Conservation (phyloP, 2,329 filamentous ascomycete genomes). For the Cadophora luteo-olivacea region DNA sequence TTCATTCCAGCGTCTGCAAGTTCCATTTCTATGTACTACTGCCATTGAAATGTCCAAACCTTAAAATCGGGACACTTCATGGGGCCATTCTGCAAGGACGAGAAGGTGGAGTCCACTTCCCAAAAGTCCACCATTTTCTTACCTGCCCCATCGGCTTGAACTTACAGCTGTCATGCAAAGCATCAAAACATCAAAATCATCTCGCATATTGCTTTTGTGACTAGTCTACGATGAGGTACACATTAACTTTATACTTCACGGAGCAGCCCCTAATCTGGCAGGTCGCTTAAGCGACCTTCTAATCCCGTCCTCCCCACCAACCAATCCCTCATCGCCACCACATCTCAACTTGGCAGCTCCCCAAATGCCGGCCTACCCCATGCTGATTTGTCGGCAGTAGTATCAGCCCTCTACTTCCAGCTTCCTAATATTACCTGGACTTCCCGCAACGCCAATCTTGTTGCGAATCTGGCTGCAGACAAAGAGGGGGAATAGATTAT, state of each 20-base stretch:
- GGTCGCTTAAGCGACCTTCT: constrained; percentile 14
- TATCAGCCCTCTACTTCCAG: neutral
- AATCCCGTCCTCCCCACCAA: constrained; percentile 7
- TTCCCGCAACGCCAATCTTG: neutral
- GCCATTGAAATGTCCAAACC: neutral
- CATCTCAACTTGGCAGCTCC: neutral
- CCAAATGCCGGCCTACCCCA: constrained; percentile 6
- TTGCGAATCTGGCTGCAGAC: neutral
- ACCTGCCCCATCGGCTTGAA: neutral
- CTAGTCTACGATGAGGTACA: constrained; percentile 5
- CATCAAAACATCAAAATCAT: neutral
- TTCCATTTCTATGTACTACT: neutral
- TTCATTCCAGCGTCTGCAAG: neutral
- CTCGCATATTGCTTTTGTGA: neutral
- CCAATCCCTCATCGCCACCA: neutral
- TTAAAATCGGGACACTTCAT: too few relatives aligned
- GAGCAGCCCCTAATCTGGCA: constrained; percentile 3
- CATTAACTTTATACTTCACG: neutral
- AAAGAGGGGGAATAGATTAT: neutral
- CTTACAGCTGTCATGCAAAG: neutral
- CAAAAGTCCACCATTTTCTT: neutral
- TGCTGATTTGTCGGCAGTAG: constrained; percentile 11
- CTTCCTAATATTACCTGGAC: constrained; percentile 10
- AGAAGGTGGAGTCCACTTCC: neutral
- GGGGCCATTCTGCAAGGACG: neutral